Conservation (phyloP, 176 grass and related monocot species). For the Thalia dealbata region DNA sequence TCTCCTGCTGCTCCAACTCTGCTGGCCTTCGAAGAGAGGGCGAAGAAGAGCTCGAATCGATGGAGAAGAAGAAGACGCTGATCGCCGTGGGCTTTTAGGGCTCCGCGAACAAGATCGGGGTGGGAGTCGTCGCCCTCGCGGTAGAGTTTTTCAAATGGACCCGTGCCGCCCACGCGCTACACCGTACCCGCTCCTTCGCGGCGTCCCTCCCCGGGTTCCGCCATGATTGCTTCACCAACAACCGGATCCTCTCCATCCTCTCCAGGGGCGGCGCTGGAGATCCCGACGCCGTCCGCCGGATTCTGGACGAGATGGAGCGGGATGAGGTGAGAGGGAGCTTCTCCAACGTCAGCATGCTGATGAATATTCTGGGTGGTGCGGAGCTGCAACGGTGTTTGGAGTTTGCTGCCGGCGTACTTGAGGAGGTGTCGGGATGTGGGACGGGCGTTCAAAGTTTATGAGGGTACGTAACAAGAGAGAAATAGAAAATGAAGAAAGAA, state of each 20-base stretch:
- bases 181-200: too few relatives aligned
- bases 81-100: slow-evolving; percentile 72
- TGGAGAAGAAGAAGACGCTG: slow-evolving; percentile 22
- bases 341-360: slow-evolving; percentile 75
- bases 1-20: neutral
- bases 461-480: too few relatives aligned
- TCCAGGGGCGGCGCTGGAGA: slow-evolving; percentile 20
- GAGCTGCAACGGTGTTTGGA: slow-evolving; percentile 57
- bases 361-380: slow-evolving; percentile 46
- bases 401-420: slow-evolving; percentile 64
- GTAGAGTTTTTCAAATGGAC: too few relatives aligned
- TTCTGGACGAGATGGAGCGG: slow-evolving; percentile 65
- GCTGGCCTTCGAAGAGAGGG: neutral
- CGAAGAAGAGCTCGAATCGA: neutral
- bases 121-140: slow-evolving; percentile 70
- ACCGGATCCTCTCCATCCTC: slow-evolving; percentile 59
- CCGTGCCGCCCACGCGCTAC: too few relatives aligned
- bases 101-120: slow-evolving; percentile 84
- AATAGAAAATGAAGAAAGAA: too few relatives aligned
- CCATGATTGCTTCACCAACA: slow-evolving; percentile 87
- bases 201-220: slow-evolving; percentile 50
- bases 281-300: slow-evolving; percentile 20
- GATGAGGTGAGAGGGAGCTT: slow-evolving; percentile 57
- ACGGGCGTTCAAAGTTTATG: slow-evolving; percentile 51
- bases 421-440: slow-evolving; percentile 56